Conservation (phyloP, 2,329 filamentous ascomycete genomes). For the Aspergillus tubingensis region DNA sequence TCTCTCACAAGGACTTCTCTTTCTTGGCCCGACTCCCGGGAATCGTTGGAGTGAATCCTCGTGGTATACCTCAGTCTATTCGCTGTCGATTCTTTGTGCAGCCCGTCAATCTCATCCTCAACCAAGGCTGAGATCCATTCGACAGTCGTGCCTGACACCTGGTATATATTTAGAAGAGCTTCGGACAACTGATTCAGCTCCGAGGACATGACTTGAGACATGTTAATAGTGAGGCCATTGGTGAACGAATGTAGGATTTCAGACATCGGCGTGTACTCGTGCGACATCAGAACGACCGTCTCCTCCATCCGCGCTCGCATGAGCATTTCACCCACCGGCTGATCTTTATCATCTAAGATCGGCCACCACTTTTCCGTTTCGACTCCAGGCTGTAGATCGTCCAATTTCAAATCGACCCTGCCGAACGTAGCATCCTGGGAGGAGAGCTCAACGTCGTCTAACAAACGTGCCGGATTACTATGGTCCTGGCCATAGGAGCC, state of each 20-base stretch:
- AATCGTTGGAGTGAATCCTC: constrained; percentile 65
- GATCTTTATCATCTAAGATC: constrained; percentile 73
- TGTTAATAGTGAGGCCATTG: constrained; percentile 79
- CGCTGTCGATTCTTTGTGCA: constrained; percentile 76
- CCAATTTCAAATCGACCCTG: constrained; percentile 76
- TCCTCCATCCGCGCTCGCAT: constrained; percentile 84
- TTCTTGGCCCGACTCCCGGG: constrained; percentile 58
- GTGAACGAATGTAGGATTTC: constrained; percentile 83
- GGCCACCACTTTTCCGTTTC: constrained; percentile 88
- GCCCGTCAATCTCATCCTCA: constrained; percentile 95
- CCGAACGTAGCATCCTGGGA: constrained; percentile 50
- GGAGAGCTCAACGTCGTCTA: constrained; percentile 51
- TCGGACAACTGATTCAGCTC: constrained; percentile 81
- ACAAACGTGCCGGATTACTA: constrained; percentile 42
- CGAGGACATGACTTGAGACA: constrained; percentile 74
- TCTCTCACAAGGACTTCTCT: constrained; percentile 63
- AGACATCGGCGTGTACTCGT: constrained; percentile 81
- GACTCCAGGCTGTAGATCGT: constrained; percentile 73
- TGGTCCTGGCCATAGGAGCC: constrained; percentile 46
- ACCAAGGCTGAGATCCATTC: constrained; percentile 94
- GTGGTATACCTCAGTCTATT: constrained; percentile 62
- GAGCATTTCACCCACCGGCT: constrained; percentile 78
- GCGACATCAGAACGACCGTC: constrained; percentile 80
- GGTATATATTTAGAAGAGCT: constrained; percentile 88
- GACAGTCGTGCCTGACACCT: constrained; percentile 78